Conservation (phyloP, 345 rosid genomes). For the Pistacia vera region DNA sequence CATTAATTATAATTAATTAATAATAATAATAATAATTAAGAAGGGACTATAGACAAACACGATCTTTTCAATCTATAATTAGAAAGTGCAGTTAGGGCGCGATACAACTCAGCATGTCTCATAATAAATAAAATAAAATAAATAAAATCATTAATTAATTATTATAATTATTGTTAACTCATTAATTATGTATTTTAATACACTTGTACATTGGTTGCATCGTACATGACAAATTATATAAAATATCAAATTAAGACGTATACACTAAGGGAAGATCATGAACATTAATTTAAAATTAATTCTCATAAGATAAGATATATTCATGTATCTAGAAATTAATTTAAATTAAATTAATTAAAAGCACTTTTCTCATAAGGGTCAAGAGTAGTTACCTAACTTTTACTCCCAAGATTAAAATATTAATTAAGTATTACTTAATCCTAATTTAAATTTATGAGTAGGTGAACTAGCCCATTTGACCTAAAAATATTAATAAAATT, state of each 20-base stretch:
- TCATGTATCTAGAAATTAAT: too few relatives aligned
- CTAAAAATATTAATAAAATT: too few relatives aligned
- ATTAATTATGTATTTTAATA: not conserved
- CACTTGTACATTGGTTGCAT: not conserved
- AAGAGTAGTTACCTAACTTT: too few relatives aligned
- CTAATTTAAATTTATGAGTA: not conserved
- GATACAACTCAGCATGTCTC: slow-evolving; percentile 44
- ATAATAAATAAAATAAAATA: not conserved
- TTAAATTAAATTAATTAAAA: too few relatives aligned
- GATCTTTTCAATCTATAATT: slow-evolving; percentile 40
- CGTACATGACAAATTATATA: not conserved
- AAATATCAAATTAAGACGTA: not conserved
- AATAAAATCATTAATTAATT: not conserved
- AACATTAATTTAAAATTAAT: too few relatives aligned
- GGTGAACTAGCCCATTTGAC: not conserved
- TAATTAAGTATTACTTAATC: too few relatives aligned
- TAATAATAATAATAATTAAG: not conserved
- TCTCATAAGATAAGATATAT: too few relatives aligned
- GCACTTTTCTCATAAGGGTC: too few relatives aligned
- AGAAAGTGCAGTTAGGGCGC: slow-evolving; percentile 31
- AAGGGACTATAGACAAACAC: slow-evolving; percentile 29
- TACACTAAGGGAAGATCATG: not conserved
- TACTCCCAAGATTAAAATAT: too few relatives aligned
- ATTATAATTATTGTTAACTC: too few relatives aligned
- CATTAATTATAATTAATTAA: too few relatives aligned